Percentiles rank a stretch among this genome's conserved stretches.
Evolutionary conservation across 1,284 basidiomycete genomes (phyloP).

Genomic region (Fomes fomentarius): DNA sequence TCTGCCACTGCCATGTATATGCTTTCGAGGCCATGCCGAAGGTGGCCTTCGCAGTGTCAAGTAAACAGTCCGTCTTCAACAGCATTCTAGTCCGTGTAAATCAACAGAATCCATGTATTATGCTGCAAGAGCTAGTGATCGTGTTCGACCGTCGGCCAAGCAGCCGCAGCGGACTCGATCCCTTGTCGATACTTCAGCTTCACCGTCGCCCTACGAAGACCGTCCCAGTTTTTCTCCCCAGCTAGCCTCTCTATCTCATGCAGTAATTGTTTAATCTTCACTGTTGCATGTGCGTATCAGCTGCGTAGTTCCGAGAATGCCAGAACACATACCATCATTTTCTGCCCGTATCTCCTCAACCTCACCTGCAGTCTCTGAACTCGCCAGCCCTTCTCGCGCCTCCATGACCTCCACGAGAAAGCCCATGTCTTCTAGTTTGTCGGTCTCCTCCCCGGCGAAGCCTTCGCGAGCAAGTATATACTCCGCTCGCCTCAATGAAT

Average conservation of each 20-base stretch:
- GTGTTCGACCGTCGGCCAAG: conserved; percentile 37
- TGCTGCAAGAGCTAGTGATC: conserved; percentile 21
- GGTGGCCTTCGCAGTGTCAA: no score
- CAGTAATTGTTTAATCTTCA: conserved; percentile 53
- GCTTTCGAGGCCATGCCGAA: no score
- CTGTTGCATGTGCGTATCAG: conserved; percentile 40
- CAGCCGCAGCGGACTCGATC: conserved; percentile 71
- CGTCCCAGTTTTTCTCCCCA: conserved; percentile 54
- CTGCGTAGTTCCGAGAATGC: background rate
- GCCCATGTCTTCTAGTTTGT: conserved; percentile 72
- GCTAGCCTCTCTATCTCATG: conserved; percentile 55
- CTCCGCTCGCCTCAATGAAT: conserved; percentile 67
- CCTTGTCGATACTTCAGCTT: conserved; percentile 79
- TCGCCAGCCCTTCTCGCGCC: conserved; percentile 79
- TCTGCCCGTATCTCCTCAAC: conserved; percentile 55
- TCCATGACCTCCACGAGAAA: conserved; percentile 85
- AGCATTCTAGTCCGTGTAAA: background rate
- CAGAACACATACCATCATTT: conserved; percentile 61
- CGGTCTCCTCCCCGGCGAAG: conserved; percentile 67
- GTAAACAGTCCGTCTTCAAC: background rate
- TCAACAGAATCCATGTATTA: background rate
- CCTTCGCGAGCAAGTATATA: conserved; percentile 75
- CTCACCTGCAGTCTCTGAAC: conserved; percentile 52
- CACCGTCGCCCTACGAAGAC: conserved; percentile 63
- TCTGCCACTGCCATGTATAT: no score